Conservation (phyloP, 2,329 filamentous ascomycete species). For the Albophoma yamanashiensis region DNA sequence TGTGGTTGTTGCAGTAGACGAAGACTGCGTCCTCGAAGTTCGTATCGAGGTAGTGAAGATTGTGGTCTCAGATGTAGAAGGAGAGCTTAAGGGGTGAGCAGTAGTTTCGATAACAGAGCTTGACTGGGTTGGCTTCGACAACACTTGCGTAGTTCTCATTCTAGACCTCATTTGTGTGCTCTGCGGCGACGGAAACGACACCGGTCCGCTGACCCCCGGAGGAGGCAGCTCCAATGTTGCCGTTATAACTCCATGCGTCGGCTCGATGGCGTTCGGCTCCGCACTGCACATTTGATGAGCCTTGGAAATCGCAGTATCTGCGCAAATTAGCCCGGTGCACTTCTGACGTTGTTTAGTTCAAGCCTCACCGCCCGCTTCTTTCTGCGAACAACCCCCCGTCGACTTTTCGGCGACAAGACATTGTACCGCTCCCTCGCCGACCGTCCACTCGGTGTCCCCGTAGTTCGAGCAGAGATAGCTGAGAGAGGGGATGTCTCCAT, state of each 20-base stretch:
- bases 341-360: background rate
- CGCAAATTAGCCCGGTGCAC: background rate
- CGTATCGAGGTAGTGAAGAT: background rate
- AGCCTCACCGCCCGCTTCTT: conserved; percentile 25
- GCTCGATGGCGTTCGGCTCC: conserved; percentile 36
- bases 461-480: conserved; percentile 52
- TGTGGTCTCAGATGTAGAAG: background rate
- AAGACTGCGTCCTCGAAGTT: background rate
- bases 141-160: background rate
- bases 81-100: background rate
- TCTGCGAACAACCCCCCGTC: conserved; percentile 38
- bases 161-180: background rate
- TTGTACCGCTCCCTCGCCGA: conserved; percentile 61
- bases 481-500: conserved; percentile 40
- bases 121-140: conserved; percentile 1
- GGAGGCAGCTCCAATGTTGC: conserved; percentile 38
- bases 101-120: conserved; percentile 4
- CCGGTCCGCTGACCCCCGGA: conserved; percentile 10
- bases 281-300: conserved; percentile 50
- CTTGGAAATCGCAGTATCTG: conserved; percentile 28
- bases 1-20: conserved; percentile 1
- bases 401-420: conserved; percentile 48
- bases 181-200: conserved; percentile 15
- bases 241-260: conserved; percentile 47
- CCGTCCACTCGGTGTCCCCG: conserved; percentile 51